These are phyloP conservation scores for Zostera marina DNA, from an alignment of 116 monocot species.

Conservation along the genomic window DNA sequence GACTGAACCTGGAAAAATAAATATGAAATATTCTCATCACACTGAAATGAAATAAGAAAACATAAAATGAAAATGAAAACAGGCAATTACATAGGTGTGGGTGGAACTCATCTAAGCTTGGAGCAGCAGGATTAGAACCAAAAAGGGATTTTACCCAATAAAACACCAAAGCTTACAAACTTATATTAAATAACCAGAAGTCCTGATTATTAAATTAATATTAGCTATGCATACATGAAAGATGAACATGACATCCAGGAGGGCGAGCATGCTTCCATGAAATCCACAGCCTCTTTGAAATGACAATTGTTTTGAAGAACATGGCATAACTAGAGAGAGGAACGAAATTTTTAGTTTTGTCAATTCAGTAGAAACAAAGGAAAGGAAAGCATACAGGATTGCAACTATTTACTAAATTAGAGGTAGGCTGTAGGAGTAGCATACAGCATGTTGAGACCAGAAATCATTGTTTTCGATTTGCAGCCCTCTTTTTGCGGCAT, in stretches of 20 bases:
- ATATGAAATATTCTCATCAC: background rate
- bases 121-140: no score
- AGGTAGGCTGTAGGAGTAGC: background rate
- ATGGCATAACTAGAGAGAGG: slow-evolving; percentile 65
- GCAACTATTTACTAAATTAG: background rate
- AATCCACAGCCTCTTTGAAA: slow-evolving; percentile 69
- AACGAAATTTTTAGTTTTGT: background rate
- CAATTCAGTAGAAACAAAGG: background rate
- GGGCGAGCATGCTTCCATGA: slow-evolving; percentile 66
- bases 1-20: slow-evolving; percentile 40
- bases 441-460: slow-evolving; percentile 85
- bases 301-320: slow-evolving; percentile 66
- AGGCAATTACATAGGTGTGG: no score
- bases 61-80: background rate
- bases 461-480: slow-evolving; percentile 41
- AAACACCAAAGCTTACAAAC: no score
- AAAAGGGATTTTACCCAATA: no score
- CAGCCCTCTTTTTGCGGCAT: slow-evolving; percentile 49
- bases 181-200: no score
- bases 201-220: background rate
- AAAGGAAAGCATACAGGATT: background rate
- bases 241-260: slow-evolving; percentile 57
- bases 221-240: slow-evolving; percentile 59
- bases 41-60: background rate
- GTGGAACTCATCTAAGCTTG: no score